These are phyloP conservation scores for Penicillium coffeae DNA, from an alignment of 495 filamentous ascomycete species.

Conservation along the genomic window DNA sequence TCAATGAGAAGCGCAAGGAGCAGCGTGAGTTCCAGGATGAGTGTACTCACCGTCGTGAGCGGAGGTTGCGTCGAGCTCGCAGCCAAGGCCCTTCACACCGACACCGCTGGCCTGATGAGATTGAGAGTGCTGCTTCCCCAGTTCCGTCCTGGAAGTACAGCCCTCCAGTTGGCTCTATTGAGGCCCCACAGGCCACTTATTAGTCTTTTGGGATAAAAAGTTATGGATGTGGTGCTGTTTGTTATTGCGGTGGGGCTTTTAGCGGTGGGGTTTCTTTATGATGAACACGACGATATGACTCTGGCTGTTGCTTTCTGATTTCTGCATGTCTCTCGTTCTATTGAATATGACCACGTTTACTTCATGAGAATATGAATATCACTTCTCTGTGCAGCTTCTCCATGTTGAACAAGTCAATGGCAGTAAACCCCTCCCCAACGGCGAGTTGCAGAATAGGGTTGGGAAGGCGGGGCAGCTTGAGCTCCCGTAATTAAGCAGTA, in stretches of 20 bases:
- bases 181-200: slow-evolving; percentile 9
- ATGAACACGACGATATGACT: not conserved
- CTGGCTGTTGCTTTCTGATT: not conserved
- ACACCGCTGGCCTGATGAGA: slow-evolving; percentile 27
- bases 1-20: slow-evolving; percentile 56
- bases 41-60: slow-evolving; percentile 16
- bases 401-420: not conserved
- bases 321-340: too few species aligned
- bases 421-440: not conserved
- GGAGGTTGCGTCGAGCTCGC: slow-evolving; percentile 54
- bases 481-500: too few species aligned
- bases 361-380: too few species aligned
- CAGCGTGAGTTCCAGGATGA: slow-evolving; percentile 49
- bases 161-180: slow-evolving; percentile 11
- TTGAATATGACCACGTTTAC: too few species aligned
- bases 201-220: slow-evolving; percentile 1
- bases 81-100: slow-evolving; percentile 15
- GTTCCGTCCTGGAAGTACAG: slow-evolving; percentile 3
- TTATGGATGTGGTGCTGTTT: not conserved
- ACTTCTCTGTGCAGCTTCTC: too few species aligned
- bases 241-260: not conserved
- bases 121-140: slow-evolving; percentile 13
- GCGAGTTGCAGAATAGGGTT: too few species aligned
- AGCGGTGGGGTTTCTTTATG: not conserved
- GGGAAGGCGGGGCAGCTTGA: too few species aligned